Conservation (phyloP, 2,329 filamentous ascomycete species). For the Colletotrichum navitas region DNA sequence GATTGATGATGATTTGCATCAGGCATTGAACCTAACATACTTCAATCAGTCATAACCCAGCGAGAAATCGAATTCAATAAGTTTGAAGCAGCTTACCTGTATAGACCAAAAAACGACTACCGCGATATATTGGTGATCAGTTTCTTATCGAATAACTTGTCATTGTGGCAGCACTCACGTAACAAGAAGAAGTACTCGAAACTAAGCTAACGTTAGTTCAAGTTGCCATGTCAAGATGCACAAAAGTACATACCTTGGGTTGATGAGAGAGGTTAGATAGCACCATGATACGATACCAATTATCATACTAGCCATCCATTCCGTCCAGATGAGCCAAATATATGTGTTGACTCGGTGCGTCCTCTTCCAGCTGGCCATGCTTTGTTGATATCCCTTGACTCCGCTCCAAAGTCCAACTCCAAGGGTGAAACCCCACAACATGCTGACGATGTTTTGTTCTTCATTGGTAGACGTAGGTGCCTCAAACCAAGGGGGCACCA, state of each 20-base stretch:
- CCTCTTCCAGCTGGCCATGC: conserved; percentile 48
- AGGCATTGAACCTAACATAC: conserved; percentile 54
- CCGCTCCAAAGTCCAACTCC: conserved; percentile 52
- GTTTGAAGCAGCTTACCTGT: not conserved
- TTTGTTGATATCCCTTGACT: conserved; percentile 53
- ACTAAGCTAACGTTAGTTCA: not conserved
- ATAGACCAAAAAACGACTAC: conserved; percentile 34
- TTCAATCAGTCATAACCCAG: not conserved
- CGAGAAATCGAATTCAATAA: fast-evolving
- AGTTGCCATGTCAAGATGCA: too few species aligned
- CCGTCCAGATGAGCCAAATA: conserved; percentile 56
- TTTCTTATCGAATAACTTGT: too few species aligned
- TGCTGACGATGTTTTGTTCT: conserved; percentile 53
- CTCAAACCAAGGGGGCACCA: conserved; percentile 37
- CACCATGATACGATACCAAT: conserved; percentile 54
- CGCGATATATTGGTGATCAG: not conserved
- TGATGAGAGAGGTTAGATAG: conserved; percentile 50
- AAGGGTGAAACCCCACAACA: conserved; percentile 54
- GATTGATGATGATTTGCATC: conserved; percentile 66
- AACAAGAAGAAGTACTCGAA: conserved; percentile 38
- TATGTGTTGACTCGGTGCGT: conserved; percentile 53
- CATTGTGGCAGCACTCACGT: conserved; percentile 8
- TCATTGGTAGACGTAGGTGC: conserved; percentile 33
- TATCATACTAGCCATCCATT: conserved; percentile 51
- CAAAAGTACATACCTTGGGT: conserved; percentile 45